phyloP scores from a whole-genome alignment of 2,329 filamentous ascomycete genomes.

The Cladorrhinum sp. region DNA sequence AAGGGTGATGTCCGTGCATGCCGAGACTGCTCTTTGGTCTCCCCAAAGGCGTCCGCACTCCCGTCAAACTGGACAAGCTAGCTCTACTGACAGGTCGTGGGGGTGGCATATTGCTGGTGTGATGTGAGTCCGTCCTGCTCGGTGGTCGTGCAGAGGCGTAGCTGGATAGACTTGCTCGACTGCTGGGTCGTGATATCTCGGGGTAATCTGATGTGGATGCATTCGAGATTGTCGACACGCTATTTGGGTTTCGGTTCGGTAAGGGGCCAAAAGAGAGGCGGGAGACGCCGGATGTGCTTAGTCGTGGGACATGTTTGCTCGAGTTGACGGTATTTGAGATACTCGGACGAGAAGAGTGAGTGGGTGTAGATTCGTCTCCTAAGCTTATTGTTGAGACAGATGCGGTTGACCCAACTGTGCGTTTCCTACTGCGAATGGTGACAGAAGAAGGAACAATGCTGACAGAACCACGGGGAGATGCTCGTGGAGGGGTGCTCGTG shows the following conservation, averaged over 20 bases:
- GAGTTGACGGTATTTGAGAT: conserved; percentile 35
- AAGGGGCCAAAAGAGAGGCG: conserved; percentile 62
- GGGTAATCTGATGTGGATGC: conserved; percentile 24
- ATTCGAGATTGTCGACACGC: conserved; percentile 1
- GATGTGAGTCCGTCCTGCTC: conserved; percentile 46
- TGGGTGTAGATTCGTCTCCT: conserved; percentile 47
- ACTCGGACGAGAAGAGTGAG: conserved; percentile 37
- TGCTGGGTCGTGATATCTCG: conserved; percentile 65
- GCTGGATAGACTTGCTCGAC: conserved; percentile 62
- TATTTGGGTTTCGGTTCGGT: conserved; percentile 53
- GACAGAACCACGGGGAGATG: conserved; percentile 63
- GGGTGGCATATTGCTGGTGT: conserved; percentile 42
- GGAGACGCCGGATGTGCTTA: conserved; percentile 61
- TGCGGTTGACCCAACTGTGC: conserved; percentile 56
- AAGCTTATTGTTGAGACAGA: conserved; percentile 39
- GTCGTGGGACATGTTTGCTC: conserved; percentile 52
- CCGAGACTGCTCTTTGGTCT: conserved; percentile 71
- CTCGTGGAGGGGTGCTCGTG: conserved; percentile 70
- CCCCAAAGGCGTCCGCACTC: conserved; percentile 63
- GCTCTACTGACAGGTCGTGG: conserved; percentile 64
- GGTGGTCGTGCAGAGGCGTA: conserved; percentile 46
- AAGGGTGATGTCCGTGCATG: conserved; percentile 47
- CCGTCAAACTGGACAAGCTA: conserved; percentile 44
- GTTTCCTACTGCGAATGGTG: conserved; percentile 68
- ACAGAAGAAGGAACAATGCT: conserved; percentile 55